phyloP scores from a whole-genome alignment of 2,329 filamentous ascomycete species.

The Bipolaris bicolor region DNA sequence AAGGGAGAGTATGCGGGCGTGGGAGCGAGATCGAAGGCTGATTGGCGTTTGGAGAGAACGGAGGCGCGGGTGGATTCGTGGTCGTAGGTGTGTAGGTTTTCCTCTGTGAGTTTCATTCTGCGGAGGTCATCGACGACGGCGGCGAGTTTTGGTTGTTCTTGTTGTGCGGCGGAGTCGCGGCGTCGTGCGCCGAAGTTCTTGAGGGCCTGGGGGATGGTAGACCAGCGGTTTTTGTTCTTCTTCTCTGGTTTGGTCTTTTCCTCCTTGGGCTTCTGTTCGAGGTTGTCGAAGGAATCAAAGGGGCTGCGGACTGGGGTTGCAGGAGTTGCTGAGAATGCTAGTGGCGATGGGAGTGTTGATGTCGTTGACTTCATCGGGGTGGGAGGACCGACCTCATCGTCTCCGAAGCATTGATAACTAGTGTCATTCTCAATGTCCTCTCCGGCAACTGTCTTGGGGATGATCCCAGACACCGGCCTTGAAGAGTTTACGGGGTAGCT shows the following conservation, averaged over 20 bases:
- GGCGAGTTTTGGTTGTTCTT: conserved; percentile 18
- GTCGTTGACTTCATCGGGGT: conserved; percentile 23
- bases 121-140: conserved; percentile 18
- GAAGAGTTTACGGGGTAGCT: conserved; percentile 33
- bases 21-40: conserved; percentile 23
- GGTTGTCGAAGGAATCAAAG: conserved; percentile 6
- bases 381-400: conserved; percentile 28
- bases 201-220: conserved; percentile 30
- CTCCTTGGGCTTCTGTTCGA: conserved; percentile 12
- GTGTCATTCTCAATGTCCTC: conserved; percentile 33
- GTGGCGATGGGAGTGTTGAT: conserved; percentile 7
- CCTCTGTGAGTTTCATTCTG: conserved; percentile 22
- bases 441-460: conserved; percentile 27
- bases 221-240: conserved; percentile 33
- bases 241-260: conserved; percentile 26
- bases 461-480: conserved; percentile 26
- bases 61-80: conserved; percentile 9
- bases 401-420: conserved; percentile 25
- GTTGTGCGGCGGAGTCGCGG: conserved; percentile 20
- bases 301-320: conserved; percentile 17
- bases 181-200: conserved; percentile 29
- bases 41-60: conserved; percentile 16
- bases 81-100: conserved; percentile 21
- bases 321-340: conserved; percentile 14
- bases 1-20: conserved; percentile 33